phyloP scores from a whole-genome alignment of 2,329 filamentous ascomycete genomes.

The Fusarium sp. region DNA sequence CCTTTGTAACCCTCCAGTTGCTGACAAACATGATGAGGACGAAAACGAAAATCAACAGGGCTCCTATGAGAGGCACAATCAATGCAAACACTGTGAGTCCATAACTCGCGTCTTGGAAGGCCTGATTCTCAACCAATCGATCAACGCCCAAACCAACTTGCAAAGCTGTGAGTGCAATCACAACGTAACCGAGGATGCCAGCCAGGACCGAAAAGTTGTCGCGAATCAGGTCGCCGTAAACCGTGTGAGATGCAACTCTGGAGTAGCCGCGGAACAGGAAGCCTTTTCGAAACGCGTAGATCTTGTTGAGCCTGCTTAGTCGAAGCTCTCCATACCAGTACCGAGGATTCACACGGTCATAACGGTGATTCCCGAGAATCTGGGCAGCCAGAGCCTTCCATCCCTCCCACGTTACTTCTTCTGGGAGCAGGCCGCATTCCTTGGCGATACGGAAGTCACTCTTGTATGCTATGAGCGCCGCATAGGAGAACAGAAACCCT shows the following conservation, averaged over 20 bases:
- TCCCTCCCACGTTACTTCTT: constrained; percentile 49
- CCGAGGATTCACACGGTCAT: constrained; percentile 49
- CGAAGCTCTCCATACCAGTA: constrained; percentile 58
- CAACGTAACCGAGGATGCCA: constrained; percentile 34
- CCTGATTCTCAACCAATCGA: constrained; percentile 3
- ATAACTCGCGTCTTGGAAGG: constrained; percentile 28
- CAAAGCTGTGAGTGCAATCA: constrained; percentile 35
- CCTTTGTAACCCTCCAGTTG: constrained; percentile 32
- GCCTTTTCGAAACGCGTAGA: constrained; percentile 30
- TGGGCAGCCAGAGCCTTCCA: constrained; percentile 50
- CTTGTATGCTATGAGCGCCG: constrained; percentile 50
- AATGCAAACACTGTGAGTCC: constrained; percentile 30
- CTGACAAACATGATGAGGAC: constrained; percentile 32
- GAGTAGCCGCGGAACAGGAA: constrained; percentile 31
- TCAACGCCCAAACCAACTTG: constrained; percentile 29
- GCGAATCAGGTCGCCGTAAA: constrained; percentile 32
- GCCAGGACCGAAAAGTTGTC: constrained; percentile 36
- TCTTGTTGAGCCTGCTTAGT: constrained; percentile 52
- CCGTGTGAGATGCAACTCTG: constrained; percentile 29
- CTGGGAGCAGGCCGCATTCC: constrained; percentile 51
- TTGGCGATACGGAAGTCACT: constrained; percentile 55
- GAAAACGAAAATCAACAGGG: constrained; percentile 22
- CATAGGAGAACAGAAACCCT: constrained; percentile 55
- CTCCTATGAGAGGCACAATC: constrained; percentile 31
- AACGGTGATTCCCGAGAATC: constrained; percentile 47